Base-by-base conservation (phyloP, 2,329 filamentous ascomycete species). In the Periconia macrospinosa region DNA sequence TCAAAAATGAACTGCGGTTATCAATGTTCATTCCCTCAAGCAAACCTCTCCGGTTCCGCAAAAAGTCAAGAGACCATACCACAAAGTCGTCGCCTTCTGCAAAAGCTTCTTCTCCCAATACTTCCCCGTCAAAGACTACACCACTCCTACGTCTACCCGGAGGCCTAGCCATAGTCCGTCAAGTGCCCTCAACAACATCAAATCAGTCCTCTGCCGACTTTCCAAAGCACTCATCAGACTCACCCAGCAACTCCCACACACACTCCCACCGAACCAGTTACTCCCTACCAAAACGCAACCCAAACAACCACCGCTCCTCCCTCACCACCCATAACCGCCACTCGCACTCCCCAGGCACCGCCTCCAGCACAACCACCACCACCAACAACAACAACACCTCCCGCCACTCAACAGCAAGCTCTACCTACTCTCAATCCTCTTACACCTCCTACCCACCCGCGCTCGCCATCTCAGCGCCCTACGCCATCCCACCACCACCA, bases 131-230 rank as follows among this genome's bases (percentile, higher is more conserved):
- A 13, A 50, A 59, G 45, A 41, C 55, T 3, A 58, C 46, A 6
- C 60, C 59, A 11, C 42, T 68, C 2, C 43, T 69, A 9, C 63
- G 61, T 6, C 57, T 69, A 13, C 66, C 67, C 2, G 57, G 61
- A 9, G 64, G 67, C 0, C 55, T 66, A 6, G 59, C 61, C 5
- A 19, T 68, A 2, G 61, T 69, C 6, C 56, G 60, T n/a, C 56
- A 61, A 3, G 50, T 59, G 2, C 54, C 57, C 15, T 52, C 57
- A 7, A 33, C 53, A 35, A 55, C 49, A n/a, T 55, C 14, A 46
- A 48, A 33, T 53, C 50, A 19, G 45, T 50, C 23, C 17, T 40
- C 20, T 18, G 35, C 23, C 9, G 54, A 50, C 41, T 30, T 48
- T n/a, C 41, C 30, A 7, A 30, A 52, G 14, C 30, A 47, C 30